Evolutionary conservation across 2,329 filamentous ascomycete genomes (phyloP), one percentile per base, ranked within the genome.

Genomic region (Eutypella sp.): DNA sequence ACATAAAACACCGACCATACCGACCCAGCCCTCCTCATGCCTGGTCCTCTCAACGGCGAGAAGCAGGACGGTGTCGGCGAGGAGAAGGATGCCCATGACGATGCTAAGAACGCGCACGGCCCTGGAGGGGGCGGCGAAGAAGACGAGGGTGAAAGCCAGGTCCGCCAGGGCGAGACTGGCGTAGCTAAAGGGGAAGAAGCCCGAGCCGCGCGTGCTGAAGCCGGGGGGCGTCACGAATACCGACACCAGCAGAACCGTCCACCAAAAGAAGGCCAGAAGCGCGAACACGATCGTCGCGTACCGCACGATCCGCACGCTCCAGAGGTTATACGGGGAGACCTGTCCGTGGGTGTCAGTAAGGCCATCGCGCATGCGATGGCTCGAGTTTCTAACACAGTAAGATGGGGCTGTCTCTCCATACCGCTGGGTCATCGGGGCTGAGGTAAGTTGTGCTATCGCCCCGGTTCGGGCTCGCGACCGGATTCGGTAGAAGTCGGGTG

Each of bases 181-280:
- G 66, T 87, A 97, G 51, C 84, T 80, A 62, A 96, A 95, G 47
- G 89, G 81, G 64, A 89, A 89, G 77, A 96, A 99, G 33, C 88
- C 89, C n/a, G 90, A 93, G 5, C 93, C 93, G 43, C 89, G 82
- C 9, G 84, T 87, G 63, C 93, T 82, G 63, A 97, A 83, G 40
- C 85, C 84, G 1, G 92, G 92, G 13, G 90, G 90, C 44, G 88
- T 96, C 55, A 95, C 84, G 68, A 99, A 99, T 54, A 86, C 82
- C 45, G 89, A 89, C 15, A 96, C 82, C n/a, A 99, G 76, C 27
- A 96, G 74, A 44, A 96, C 66, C 9, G 89, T 77, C 92, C 93
- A 97, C 92, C 92, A 97, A n/a, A 89, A 59, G 59, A 95, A 89
- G 46, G 83, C 87, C 56, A 91, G 63, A 42, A 82, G 65, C 18